Evolutionary conservation across 2,329 filamentous ascomycete genomes (phyloP).

Genomic region (Achaetomium macrosporum): DNA sequence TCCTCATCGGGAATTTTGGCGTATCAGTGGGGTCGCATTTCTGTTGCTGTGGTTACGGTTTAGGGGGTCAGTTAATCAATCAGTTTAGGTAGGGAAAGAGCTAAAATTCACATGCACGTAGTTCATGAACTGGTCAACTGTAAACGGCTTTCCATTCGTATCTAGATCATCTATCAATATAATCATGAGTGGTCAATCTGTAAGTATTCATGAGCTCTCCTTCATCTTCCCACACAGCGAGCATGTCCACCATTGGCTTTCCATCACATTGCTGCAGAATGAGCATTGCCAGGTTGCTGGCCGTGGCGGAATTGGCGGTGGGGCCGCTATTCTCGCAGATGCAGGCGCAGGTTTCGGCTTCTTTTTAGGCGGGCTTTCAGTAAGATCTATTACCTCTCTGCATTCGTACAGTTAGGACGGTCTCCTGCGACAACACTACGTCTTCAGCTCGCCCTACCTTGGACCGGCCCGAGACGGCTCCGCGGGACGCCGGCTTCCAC

Average conservation of each 20-base stretch:
- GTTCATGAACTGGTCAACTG: too few species aligned
- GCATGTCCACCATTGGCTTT: conserved; percentile 53
- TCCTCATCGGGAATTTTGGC: too few species aligned
- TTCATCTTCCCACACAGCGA: conserved; percentile 50
- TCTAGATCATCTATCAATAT: neutral
- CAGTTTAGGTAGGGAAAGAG: too few species aligned
- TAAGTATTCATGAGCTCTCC: conserved; percentile 35
- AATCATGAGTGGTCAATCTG: neutral
- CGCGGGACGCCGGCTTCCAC: conserved; percentile 33
- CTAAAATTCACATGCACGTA: too few species aligned
- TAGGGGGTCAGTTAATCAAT: too few species aligned
- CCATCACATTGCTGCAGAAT: conserved; percentile 46
- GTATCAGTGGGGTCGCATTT: too few species aligned
- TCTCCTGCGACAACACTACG: neutral
- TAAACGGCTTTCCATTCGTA: too few species aligned
- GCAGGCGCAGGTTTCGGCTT: neutral
- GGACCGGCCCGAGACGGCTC: neutral
- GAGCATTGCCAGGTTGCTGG: conserved; percentile 44
- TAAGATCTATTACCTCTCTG: conserved; percentile 13
- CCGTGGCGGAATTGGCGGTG: neutral
- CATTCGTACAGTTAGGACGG: neutral
- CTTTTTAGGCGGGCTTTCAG: conserved; percentile 3
- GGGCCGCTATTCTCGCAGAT: neutral
- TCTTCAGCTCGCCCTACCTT: neutral
- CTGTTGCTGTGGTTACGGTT: too few species aligned